phyloP scores from a whole-genome alignment of 371 early-diverging fungal species.

The Circinella minor region DNA sequence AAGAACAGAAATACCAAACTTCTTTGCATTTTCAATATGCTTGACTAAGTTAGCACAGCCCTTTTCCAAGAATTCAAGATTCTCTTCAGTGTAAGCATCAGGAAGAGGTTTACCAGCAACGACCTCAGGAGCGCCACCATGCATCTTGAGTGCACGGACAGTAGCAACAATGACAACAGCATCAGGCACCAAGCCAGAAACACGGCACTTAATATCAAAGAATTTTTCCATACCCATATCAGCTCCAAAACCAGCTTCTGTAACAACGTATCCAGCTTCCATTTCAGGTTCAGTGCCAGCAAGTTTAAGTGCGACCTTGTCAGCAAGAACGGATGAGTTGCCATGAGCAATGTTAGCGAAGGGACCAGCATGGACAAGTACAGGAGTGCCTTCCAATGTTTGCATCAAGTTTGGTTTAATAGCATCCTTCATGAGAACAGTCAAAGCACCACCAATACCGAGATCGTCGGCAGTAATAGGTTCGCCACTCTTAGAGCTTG shows the following conservation, averaged over 20 bases:
- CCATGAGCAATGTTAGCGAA: constrained; percentile 99
- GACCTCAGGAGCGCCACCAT: constrained; percentile 97
- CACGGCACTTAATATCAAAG: constrained; percentile 97
- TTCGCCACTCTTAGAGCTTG: constrained; percentile 77
- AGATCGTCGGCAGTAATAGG: constrained; percentile 96
- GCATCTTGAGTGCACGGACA: constrained; percentile 94
- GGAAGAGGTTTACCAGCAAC: constrained; percentile 90
- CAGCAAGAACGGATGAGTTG: constrained; percentile 93
- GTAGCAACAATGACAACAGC: constrained; percentile 97
- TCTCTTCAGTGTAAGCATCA: constrained; percentile 86
- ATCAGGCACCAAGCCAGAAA: constrained; percentile 86
- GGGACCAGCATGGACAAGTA: constrained; percentile 98
- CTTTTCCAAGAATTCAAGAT: constrained; percentile 78
- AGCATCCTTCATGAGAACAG: constrained; percentile 97
- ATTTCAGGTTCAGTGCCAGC: constrained; percentile 74
- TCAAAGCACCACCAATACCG: constrained; percentile 93
- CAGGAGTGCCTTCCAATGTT: constrained; percentile 96
- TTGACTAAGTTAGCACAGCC: constrained; percentile 87
- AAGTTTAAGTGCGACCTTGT: constrained; percentile 91
- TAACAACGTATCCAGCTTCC: constrained; percentile 90
- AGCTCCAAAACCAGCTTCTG: constrained; percentile 98
- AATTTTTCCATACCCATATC: constrained; percentile 99
- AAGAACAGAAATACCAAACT: constrained; percentile 90
- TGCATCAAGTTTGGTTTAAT: constrained; percentile 98
- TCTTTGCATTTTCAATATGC: constrained; percentile 90